Evolutionary conservation across 148 eudicot species (phyloP).

Genomic region (Rhododendron kiyosumense): DNA sequence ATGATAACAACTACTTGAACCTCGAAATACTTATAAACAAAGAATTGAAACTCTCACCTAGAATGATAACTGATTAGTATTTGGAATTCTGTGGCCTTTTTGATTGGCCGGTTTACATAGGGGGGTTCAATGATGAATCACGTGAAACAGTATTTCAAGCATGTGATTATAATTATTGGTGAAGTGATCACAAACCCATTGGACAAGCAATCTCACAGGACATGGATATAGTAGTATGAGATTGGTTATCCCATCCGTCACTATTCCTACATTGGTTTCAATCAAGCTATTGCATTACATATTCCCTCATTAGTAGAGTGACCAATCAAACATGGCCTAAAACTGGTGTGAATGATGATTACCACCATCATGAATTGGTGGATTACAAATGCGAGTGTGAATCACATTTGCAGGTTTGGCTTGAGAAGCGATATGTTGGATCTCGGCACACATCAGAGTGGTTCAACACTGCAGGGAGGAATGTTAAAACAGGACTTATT

Average conservation of each 20-base stretch:
- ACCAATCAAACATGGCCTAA: neutral
- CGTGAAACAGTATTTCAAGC: neutral
- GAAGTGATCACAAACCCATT: neutral
- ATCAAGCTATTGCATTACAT: neutral
- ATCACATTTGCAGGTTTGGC: conserved; percentile 62
- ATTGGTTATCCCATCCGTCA: neutral
- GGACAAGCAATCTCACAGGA: neutral
- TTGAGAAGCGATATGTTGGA: conserved; percentile 89
- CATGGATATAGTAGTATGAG: neutral
- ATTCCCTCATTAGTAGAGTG: neutral
- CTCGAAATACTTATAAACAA: neutral
- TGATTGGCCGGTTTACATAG: neutral
- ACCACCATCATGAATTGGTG: neutral
- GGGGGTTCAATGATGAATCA: neutral
- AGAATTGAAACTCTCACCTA: neutral
- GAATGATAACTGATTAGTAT: neutral
- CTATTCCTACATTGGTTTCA: neutral
- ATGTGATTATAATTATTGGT: neutral
- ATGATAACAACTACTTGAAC: neutral
- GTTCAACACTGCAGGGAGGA: conserved; percentile 98
- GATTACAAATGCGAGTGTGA: neutral
- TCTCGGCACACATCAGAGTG: conserved; percentile 86
- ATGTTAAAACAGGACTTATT: conserved; percentile 89
- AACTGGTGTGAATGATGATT: neutral
- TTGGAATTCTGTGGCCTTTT: neutral